Conservation (phyloP, 768 basidiomycete genomes). For the Austroboletus eburneus region DNA sequence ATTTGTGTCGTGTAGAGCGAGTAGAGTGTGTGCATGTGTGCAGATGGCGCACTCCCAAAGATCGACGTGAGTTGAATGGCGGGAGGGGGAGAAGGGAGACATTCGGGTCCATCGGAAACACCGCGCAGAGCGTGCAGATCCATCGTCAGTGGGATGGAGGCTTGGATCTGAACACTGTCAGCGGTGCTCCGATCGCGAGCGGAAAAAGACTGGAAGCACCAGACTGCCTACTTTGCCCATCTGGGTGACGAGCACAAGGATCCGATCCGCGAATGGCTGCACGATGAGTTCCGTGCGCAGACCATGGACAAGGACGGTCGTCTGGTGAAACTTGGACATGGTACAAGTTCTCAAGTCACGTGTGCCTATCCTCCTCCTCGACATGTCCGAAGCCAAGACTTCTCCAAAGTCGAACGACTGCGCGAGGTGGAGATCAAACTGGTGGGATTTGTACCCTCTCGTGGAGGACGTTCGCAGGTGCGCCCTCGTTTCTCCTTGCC, state of each 20-base stretch:
- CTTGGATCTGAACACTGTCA: conserved; percentile 62
- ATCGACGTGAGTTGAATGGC: conserved; percentile 74
- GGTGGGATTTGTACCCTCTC: conserved; percentile 72
- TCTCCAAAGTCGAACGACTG: conserved; percentile 53
- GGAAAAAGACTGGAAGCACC: conserved; percentile 40
- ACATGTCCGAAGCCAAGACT: conserved; percentile 24
- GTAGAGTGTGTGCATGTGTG: conserved; percentile 66
- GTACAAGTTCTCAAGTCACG: conserved; percentile 1
- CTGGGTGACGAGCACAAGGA: conserved; percentile 86
- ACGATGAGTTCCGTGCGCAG: conserved; percentile 68
- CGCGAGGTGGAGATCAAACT: conserved; percentile 55
- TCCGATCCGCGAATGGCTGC: conserved; percentile 76
- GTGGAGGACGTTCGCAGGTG: conserved; percentile 55
- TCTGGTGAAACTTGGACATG: conserved; percentile 36
- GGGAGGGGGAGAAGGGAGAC: conserved; percentile 59
- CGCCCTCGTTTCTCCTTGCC: conserved; percentile 7
- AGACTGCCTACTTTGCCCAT: conserved; percentile 86
- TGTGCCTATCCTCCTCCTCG: not conserved
- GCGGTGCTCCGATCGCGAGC: not conserved
- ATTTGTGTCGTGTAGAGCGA: conserved; percentile 84
- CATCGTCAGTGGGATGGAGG: conserved; percentile 61
- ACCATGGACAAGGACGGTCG: conserved; percentile 50
- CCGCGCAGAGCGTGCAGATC: conserved; percentile 43
- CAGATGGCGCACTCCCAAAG: conserved; percentile 69
- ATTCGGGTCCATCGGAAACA: conserved; percentile 26